Base-by-base conservation (phyloP, 345 rosid species). In the Corchorus olitorius region DNA sequence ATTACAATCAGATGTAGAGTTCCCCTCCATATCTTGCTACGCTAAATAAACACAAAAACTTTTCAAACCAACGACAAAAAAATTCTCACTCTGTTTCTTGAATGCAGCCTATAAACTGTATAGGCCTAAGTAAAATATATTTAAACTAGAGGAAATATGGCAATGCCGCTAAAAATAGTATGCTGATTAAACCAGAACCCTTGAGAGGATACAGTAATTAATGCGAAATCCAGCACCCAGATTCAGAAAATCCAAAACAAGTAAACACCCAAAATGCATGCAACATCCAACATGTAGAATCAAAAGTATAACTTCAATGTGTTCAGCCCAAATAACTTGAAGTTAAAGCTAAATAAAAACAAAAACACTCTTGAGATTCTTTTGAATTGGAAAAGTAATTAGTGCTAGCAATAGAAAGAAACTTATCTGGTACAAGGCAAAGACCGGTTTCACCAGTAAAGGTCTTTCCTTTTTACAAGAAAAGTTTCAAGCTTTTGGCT, bases 351-450 rank as follows among this genome's bases (percentile, higher is more conserved):
- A 37, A 37, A 27, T 27, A 8, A 33, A 33, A 68, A 68, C 72
- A 22, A 46, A 48, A 54, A 67, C 54, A 19, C 27, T 27, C 8
- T 33, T 52, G 50, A 59, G 73, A 49, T 50, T 50, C 43, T 69
- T 69, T 50, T 50, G 15, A 16, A 68, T 33, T 34, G 59, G 8
- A 50, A 50, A 50, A 68, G 59, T 34, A 69, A 50, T 8, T 16
- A 46, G n/a, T 9, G 10, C 33, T 41, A 17, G 49, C 27, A 6
- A 35, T 11, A 4, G 43, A 3, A 59, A 33, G 68, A 73, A 55
- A 73, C 68, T 59, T 46, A 73, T 60, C 76, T 58, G 60, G 59
- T 22, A 69, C 15, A 69, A 69, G 19, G 61, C 61, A 56, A 56
- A 69, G 22, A 67, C 37, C 72, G 37, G 7, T 16, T 70, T 70